Base-by-base conservation (phyloP, 495 filamentous ascomycete species). In the Sabuloglossum arenarium region DNA sequence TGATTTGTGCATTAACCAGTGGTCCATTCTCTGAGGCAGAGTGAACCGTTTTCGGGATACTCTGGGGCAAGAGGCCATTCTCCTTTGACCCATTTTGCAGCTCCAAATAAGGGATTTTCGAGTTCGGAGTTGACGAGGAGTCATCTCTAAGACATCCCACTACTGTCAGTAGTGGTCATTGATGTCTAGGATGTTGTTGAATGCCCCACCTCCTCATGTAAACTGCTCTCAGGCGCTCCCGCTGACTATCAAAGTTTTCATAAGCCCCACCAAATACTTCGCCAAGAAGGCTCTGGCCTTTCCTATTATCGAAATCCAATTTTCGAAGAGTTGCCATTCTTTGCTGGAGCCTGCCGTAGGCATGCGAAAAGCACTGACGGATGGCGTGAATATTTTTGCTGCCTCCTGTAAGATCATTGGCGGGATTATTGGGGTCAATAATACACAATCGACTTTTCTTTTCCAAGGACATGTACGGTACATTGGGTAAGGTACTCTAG, bases 371-470 rank as follows among this genome's bases (percentile, higher is more conserved):
- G 9, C 69, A 63, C 6, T 68, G 57, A 45, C 84, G 68, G 34
- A 98, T 84, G 16, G 71, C 63, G 0, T 61, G 30, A 21, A 81
- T 81, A 49, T 84, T 80, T 34, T 66, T 73, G 1, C 86, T 87
- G 0, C 87, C 87, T 12, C 86, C 84, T 1, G 90, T 78, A 14
- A 98, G 88, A 60, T 97, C 88, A 62, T 96, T 96, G 16, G 70
- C 68, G 0, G 75, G 67, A 54, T 83, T 81, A 63, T 97, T 94
- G 0, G 91, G 91, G 64, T 98, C 93, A 54, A 89, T 79, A 58
- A 97, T 93, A 2, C 76, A 80, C 6, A 95, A 70, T 23, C 75
- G 72, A 51, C 73, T 66, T 28, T 71, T 66, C 53, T 73, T 71
- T 56, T 78, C 70, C 55, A n/a, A 8, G 10, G 49, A 25, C 45